Conservation (phyloP, 495 filamentous ascomycete species). For the Margaritispora aquatica region DNA sequence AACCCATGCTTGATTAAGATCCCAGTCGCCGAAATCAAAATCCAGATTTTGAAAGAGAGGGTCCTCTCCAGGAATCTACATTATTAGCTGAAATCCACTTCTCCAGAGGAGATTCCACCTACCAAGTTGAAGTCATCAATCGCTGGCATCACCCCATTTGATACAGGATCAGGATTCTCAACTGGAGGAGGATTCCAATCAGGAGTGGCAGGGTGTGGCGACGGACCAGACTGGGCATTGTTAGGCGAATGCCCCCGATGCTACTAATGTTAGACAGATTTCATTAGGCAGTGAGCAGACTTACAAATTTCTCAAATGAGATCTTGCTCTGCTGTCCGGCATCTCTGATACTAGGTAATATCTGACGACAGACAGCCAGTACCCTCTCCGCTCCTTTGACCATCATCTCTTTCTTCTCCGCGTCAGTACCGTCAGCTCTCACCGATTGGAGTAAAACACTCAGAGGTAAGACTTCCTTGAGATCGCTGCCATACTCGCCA, state of each 20-base stretch:
- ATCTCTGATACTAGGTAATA: not conserved
- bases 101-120: not conserved
- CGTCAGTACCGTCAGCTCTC: constrained; percentile 13
- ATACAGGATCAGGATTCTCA: not conserved
- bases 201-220: not conserved
- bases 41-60: constrained; percentile 10
- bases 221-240: not conserved
- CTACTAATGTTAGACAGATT: no score
- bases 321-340: not conserved
- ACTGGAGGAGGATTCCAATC: not conserved
- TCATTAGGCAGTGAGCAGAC: not conserved
- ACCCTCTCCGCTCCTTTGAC: constrained; percentile 13
- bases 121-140: constrained; percentile 5
- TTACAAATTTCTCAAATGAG: not conserved
- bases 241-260: not conserved
- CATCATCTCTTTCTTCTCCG: constrained; percentile 17
- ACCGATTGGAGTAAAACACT: constrained; percentile 16
- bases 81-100: not conserved
- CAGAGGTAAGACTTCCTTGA: constrained; percentile 19
- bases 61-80: not conserved
- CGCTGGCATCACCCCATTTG: not conserved
- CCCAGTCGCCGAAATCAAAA: constrained; percentile 13
- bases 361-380: constrained; percentile 11
- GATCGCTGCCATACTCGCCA: constrained; percentile 20
- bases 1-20: constrained; percentile 11